Evolutionary conservation across 2,329 filamentous ascomycete genomes (phyloP).

Genomic region (Hypoxylon rubiginosum): DNA sequence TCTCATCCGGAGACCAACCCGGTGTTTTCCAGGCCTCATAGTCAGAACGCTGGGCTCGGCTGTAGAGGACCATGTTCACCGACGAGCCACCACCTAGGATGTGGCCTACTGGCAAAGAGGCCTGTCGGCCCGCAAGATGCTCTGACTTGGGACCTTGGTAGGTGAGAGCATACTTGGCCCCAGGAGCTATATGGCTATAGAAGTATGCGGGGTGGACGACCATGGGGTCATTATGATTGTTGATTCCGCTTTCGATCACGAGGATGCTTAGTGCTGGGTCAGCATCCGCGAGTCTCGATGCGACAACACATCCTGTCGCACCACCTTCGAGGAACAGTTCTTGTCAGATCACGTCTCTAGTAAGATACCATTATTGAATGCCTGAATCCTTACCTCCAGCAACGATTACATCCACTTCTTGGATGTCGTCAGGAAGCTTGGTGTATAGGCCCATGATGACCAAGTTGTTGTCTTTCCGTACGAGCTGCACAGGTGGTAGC

Average conservation of each 20-base stretch:
- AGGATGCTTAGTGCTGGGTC: constrained; percentile 21
- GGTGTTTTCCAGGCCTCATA: constrained; percentile 47
- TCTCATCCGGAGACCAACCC: constrained; percentile 49
- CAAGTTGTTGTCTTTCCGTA: not conserved
- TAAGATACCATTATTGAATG: not conserved
- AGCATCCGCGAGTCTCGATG: constrained; percentile 18
- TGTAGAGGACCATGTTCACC: constrained; percentile 61
- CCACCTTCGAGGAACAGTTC: constrained; percentile 8
- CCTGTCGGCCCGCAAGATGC: constrained; percentile 18
- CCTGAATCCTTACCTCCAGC: constrained; percentile 34
- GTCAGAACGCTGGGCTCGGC: constrained; percentile 51
- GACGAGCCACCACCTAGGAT: constrained; percentile 68
- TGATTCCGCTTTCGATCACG: constrained; percentile 50
- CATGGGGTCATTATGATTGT: constrained; percentile 18
- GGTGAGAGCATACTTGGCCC: constrained; percentile 4
- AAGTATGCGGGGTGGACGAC: constrained; percentile 25
- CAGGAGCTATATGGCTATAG: constrained; percentile 17
- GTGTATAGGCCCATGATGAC: constrained; percentile 35
- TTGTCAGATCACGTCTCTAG: not conserved
- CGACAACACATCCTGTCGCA: constrained; percentile 12
- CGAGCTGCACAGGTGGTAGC: not conserved
- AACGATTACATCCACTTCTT: constrained; percentile 41
- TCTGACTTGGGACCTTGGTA: constrained; percentile 18
- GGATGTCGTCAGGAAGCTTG: constrained; percentile 23
- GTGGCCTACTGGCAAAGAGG: constrained; percentile 47